Evolutionary conservation across 2,329 filamentous ascomycete species (phyloP).

Genomic region (Exophiala lecanii-corni): DNA sequence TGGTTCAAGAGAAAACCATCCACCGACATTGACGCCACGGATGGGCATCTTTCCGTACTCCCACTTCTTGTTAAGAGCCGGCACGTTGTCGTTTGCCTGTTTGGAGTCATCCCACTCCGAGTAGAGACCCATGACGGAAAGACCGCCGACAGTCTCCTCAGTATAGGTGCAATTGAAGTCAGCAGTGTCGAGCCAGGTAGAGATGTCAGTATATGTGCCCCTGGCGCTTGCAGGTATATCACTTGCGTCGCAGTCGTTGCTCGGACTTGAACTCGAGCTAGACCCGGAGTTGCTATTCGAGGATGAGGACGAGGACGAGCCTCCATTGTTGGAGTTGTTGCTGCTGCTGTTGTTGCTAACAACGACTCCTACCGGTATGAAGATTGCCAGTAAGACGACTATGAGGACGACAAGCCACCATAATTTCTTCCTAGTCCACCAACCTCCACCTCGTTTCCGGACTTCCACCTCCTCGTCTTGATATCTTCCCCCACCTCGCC

Average conservation of each 20-base stretch:
- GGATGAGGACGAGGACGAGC: constrained; percentile 18
- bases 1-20: constrained; percentile 89
- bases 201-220: constrained; percentile 79
- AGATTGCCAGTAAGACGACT: constrained; percentile 55
- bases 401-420: constrained; percentile 53
- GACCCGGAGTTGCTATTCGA: constrained; percentile 37
- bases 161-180: constrained; percentile 97
- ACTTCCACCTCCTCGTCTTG: constrained; percentile 27
- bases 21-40: constrained; percentile 85
- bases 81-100: constrained; percentile 72
- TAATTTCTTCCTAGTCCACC: constrained; percentile 42
- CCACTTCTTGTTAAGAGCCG: constrained; percentile 70
- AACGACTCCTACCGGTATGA: constrained; percentile 63
- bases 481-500: constrained; percentile 37
- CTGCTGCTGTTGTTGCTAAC: constrained; percentile 57
- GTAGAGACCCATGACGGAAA: constrained; percentile 88
- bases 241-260: constrained; percentile 47
- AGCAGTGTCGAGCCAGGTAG: constrained; percentile 81
- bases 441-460: constrained; percentile 31
- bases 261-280: constrained; percentile 32
- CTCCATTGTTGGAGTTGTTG: constrained; percentile 23
- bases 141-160: constrained; percentile 70
- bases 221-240: constrained; percentile 62
- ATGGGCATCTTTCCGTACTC: constrained; percentile 75
- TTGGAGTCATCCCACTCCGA: constrained; percentile 79